Evolutionary conservation across 306 rosid species (phyloP), one percentile per base, ranked within the genome.

Genomic region (Gleditsia sinensis): DNA sequence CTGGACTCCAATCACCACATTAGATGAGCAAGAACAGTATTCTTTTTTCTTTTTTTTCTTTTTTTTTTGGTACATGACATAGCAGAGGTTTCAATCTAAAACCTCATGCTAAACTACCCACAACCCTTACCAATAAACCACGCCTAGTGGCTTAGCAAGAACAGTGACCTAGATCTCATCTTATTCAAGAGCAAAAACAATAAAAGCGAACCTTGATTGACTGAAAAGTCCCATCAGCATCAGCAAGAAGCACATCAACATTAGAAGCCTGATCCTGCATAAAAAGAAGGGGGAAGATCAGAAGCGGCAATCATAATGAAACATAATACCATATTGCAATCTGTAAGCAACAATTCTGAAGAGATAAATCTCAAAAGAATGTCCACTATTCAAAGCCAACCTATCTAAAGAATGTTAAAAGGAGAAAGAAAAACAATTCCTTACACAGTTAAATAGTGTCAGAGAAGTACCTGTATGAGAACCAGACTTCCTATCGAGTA

Each of bases 401-500:
- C 32, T 48, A 17, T 65, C 62, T 45, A 61, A 36, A 42, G 48
- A 53, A 54, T 10, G 28, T n/a, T 10, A 10, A 30, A 4, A 17
- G 42, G 42, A 48, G 8, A 0, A 17, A 34, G 13, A 30, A 48
- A 8, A 42, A 48, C 7, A 60, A 17, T 19, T 17, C 28, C 37
- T 24, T 54, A 50, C 28, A 12, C 43, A 56, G 24, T 62, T 24
- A 36, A 74, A 53, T 21, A 69, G 34, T 37, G 49, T 60, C 33
- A 51, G 21, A 39, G 34, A 49, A 11, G 75, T 83, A 92, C 99
- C 99, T 88, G 90, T 46, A 87, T 71, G 78, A 87, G 97, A 75
- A 79, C 90, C 86, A 95, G 84, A 77, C 91, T 79, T 81, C 92
- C 92, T 0, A 92, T 53, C 57, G 98, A 90, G 78, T 88, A 83